A percentile compares a stretch with the other conserved stretches of the same genome.
These are phyloP conservation scores for Nectriaceae sp. DNA, from an alignment of 2,329 filamentous ascomycete genomes.

Conservation along the genomic window DNA sequence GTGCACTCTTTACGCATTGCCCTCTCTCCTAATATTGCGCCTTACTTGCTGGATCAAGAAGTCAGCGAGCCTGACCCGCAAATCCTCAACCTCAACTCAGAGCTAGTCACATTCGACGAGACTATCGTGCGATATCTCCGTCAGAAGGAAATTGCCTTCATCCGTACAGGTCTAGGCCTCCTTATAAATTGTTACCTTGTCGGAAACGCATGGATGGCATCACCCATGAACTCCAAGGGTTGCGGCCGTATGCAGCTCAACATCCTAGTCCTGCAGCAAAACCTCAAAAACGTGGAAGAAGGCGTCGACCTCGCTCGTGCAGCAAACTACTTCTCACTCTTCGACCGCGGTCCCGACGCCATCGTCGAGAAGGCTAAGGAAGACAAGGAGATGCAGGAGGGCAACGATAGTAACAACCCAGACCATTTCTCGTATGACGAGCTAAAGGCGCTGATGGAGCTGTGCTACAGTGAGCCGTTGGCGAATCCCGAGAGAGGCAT, in stretches of 20 bases:
- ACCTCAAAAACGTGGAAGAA: slow-evolving; percentile 87
- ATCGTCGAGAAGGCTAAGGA: slow-evolving; percentile 65
- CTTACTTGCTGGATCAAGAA: slow-evolving; percentile 68
- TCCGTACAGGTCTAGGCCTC: slow-evolving; percentile 73
- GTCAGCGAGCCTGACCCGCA: slow-evolving; percentile 77
- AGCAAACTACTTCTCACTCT: slow-evolving; percentile 69
- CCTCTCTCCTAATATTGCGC: slow-evolving; percentile 60
- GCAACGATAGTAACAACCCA: slow-evolving; percentile 32
- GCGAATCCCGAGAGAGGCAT: slow-evolving; percentile 69
- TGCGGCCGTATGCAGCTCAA: slow-evolving; percentile 90
- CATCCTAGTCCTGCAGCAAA: slow-evolving; percentile 92
- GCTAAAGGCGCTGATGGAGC: slow-evolving; percentile 64
- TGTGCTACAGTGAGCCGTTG: slow-evolving; percentile 69
- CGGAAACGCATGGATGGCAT: slow-evolving; percentile 67
- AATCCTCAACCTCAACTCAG: slow-evolving; percentile 80
- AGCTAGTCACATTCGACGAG: slow-evolving; percentile 86
- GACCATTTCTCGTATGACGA: slow-evolving; percentile 65
- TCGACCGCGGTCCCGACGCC: slow-evolving; percentile 64
- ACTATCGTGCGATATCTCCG: slow-evolving; percentile 75
- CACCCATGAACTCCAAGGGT: slow-evolving; percentile 82
- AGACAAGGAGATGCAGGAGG: slow-evolving; percentile 38
- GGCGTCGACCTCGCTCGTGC: slow-evolving; percentile 65
- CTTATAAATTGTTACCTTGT: slow-evolving; percentile 82
- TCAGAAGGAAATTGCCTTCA: slow-evolving; percentile 69
- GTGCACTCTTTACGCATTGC: slow-evolving; percentile 73